A percentile compares a stretch with the other conserved stretches of the same genome.
Evolutionary conservation across 2,329 filamentous ascomycete species (phyloP).

Genomic region (Colletotrichum liriopes): DNA sequence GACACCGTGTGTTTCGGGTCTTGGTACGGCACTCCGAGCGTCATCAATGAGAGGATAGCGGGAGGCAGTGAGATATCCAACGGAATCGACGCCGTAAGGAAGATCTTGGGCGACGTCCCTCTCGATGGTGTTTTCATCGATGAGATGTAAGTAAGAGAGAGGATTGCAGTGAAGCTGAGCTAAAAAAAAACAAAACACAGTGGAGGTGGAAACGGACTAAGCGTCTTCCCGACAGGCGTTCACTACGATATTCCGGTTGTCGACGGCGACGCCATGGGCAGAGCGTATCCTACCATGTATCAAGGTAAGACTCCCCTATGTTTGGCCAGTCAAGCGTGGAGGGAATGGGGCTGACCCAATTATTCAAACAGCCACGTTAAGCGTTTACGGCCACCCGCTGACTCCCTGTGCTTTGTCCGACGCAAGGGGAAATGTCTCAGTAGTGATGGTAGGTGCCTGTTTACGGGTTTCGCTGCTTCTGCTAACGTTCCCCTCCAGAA

Average conservation of each 20-base stretch:
- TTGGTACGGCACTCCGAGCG: conserved; percentile 62
- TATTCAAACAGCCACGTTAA: conserved; percentile 51
- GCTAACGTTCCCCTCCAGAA: conserved; percentile 45
- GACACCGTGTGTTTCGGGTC: conserved; percentile 60
- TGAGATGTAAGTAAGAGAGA: conserved; percentile 53
- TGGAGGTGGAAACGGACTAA: conserved; percentile 58
- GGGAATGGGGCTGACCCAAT: conserved; percentile 43
- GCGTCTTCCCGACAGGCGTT: conserved; percentile 51
- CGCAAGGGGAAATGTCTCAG: conserved; percentile 47
- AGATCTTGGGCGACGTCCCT: conserved; percentile 50
- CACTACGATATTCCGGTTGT: conserved; percentile 56
- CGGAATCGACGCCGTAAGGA: conserved; percentile 55
- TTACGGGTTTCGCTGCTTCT: neutral
- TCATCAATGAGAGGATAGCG: conserved; percentile 48
- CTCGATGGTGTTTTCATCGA: conserved; percentile 55
- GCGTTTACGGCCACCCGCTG: conserved; percentile 56
- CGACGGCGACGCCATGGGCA: conserved; percentile 57
- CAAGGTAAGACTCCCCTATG: conserved; percentile 48
- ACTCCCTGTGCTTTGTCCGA: conserved; percentile 53
- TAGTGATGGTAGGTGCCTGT: conserved; percentile 47
- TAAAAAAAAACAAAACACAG: conserved; percentile 52
- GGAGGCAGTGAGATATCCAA: conserved; percentile 53
- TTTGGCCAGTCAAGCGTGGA: conserved; percentile 46
- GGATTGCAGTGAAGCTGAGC: neutral
- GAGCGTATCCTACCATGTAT: conserved; percentile 56